Evolutionary conservation across 768 basidiomycete genomes (phyloP).

Genomic region (Tephrocybe sp.): DNA sequence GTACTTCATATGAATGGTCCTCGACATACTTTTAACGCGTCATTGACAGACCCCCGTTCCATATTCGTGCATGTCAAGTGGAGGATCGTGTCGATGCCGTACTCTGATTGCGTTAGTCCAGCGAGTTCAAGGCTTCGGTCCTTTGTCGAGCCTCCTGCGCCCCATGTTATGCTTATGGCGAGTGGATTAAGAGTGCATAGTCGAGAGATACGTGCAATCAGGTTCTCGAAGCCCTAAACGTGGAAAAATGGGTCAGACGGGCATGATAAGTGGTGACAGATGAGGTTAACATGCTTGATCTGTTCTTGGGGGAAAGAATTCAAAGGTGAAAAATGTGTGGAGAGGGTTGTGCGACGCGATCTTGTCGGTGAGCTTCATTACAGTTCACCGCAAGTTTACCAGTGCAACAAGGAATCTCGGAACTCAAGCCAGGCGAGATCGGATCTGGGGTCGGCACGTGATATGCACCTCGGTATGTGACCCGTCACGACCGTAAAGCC

Average conservation of each 20-base stretch:
- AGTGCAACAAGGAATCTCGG: neutral
- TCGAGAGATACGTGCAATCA: constrained; percentile 83
- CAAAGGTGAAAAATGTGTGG: constrained; percentile 87
- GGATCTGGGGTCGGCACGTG: constrained; percentile 11
- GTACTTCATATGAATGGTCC: constrained; percentile 3
- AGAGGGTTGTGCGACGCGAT: constrained; percentile 42
- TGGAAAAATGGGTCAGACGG: neutral
- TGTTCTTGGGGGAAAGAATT: constrained; percentile 96
- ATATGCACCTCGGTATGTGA: constrained; percentile 14
- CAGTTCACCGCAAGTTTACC: neutral
- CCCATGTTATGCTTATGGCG: constrained; percentile 95
- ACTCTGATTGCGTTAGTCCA: constrained; percentile 64
- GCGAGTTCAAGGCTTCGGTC: constrained; percentile 88
- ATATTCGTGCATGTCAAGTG: constrained; percentile 98
- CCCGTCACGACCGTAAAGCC: constrained; percentile 4
- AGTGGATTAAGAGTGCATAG: constrained; percentile 74
- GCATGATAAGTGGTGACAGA: neutral
- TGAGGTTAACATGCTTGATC: constrained; percentile 72
- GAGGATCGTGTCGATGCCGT: constrained; percentile 82
- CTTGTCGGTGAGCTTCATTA: constrained; percentile 75
- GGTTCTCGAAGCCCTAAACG: constrained; percentile 83
- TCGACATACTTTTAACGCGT: constrained; percentile 68
- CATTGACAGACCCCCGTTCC: constrained; percentile 83
- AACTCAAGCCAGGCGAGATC: neutral
- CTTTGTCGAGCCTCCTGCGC: constrained; percentile 90